Evolutionary conservation across 352 stramenopile species (phyloP).

Genomic region (Globisporangium iwayamae): DNA sequence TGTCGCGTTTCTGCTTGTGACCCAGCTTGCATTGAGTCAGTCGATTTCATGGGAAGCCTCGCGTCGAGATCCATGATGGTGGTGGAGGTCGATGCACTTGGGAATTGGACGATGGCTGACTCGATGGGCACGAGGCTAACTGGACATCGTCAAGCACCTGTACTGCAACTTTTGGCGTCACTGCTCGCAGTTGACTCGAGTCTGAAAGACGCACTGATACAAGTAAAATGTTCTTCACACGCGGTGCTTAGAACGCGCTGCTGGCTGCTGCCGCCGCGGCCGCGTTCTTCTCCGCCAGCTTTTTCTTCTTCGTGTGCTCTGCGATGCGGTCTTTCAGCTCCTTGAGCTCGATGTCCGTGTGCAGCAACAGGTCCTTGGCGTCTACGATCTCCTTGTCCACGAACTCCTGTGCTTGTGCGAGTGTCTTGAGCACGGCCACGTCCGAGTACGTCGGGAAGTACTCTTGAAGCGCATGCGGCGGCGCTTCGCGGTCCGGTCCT

Average conservation of each 20-base stretch:
- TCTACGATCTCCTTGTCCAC: slow-evolving; percentile 70
- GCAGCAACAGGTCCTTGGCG: slow-evolving; percentile 64
- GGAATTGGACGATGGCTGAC: no score
- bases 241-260: not conserved
- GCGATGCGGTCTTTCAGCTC: slow-evolving; percentile 72
- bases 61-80: no score
- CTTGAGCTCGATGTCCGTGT: slow-evolving; percentile 67
- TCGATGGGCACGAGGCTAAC: no score
- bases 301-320: slow-evolving; percentile 78
- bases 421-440: slow-evolving; percentile 77
- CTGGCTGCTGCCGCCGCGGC: slow-evolving; percentile 13
- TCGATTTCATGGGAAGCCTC: no score
- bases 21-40: no score
- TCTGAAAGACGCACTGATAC: not conserved
- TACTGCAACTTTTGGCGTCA: no score
- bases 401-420: slow-evolving; percentile 82
- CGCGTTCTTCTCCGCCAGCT: slow-evolving; percentile 50
- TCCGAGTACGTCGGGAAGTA: slow-evolving; percentile 89
- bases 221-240: not conserved
- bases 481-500: slow-evolving; percentile 57
- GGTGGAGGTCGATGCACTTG: no score
- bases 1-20: no score
- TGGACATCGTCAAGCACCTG: no score
- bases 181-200: no score
- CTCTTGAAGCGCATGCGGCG: slow-evolving; percentile 72